phyloP scores from a whole-genome alignment of 75 land plant species.

The Azolla pinnata region DNA sequence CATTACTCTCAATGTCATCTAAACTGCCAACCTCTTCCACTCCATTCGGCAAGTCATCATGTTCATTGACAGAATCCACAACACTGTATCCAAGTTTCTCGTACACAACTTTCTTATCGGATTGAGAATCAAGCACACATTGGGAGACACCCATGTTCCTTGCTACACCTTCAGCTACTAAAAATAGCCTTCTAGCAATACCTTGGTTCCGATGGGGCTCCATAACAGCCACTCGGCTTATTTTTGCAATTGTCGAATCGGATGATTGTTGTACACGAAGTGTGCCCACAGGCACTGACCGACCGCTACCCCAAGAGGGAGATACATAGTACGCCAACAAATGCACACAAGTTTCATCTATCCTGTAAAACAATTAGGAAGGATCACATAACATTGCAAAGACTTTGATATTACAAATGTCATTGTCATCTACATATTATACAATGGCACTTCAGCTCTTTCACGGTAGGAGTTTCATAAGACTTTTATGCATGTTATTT shows the following conservation, averaged over 20 bases:
- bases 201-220: slow-evolving; percentile 4
- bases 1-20: background rate
- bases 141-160: background rate
- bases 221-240: slow-evolving; percentile 2
- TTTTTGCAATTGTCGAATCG: background rate
- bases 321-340: slow-evolving; percentile 5
- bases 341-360: slow-evolving; percentile 10
- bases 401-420: too few species aligned
- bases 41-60: background rate
- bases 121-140: background rate
- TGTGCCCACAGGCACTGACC: slow-evolving; percentile 4
- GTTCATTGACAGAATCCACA: background rate
- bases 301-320: background rate
- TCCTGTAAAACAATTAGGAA: background rate
- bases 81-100: slow-evolving; percentile 3
- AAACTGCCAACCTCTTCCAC: background rate
- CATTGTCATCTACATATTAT: too few species aligned
- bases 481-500: too few species aligned
- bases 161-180: slow-evolving; percentile 1
- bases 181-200: background rate
- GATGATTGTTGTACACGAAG: background rate
- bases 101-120: background rate
- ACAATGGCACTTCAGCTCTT: too few species aligned
- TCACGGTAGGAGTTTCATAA: too few species aligned
- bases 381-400: too few species aligned